Evolutionary conservation across 495 filamentous ascomycete genomes (phyloP).

Genomic region (Neurospora sp.): DNA sequence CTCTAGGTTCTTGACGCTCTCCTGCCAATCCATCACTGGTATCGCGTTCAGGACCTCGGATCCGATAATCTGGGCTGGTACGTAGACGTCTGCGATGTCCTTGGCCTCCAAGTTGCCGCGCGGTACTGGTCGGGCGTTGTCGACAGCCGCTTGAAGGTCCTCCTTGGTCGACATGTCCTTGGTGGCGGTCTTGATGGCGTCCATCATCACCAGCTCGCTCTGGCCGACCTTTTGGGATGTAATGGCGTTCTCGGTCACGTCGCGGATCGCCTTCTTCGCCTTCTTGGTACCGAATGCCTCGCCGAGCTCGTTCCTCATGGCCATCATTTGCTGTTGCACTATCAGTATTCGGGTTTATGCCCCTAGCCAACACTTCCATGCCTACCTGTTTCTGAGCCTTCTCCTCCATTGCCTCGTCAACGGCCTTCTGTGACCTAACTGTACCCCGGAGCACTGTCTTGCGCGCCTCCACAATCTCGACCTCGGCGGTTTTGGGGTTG

Average conservation of each 20-base stretch:
- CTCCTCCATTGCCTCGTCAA: slow-evolving; percentile 28
- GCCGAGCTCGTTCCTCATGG: slow-evolving; percentile 61
- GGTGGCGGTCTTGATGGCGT: slow-evolving; percentile 48
- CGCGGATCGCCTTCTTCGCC: slow-evolving; percentile 72
- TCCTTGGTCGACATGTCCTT: slow-evolving; percentile 47
- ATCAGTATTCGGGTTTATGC: background rate
- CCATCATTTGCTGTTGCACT: slow-evolving; percentile 27
- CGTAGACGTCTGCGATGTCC: slow-evolving; percentile 74
- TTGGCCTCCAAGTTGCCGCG: slow-evolving; percentile 60
- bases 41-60: slow-evolving; percentile 48
- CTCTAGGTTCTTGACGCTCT: slow-evolving; percentile 47
- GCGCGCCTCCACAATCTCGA: slow-evolving; percentile 66
- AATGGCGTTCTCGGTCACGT: slow-evolving; percentile 72
- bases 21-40: slow-evolving; percentile 65
- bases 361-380: background rate
- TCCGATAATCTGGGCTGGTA: slow-evolving; percentile 57
- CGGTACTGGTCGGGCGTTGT: slow-evolving; percentile 68
- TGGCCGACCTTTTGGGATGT: slow-evolving; percentile 39
- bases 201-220: slow-evolving; percentile 51
- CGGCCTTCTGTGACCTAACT: slow-evolving; percentile 43
- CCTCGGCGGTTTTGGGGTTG: slow-evolving; percentile 59
- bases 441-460: slow-evolving; percentile 62
- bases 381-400: slow-evolving; percentile 30
- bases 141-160: slow-evolving; percentile 54
- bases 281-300: slow-evolving; percentile 91